phyloP scores from a whole-genome alignment of 192 early-diverging fungal species.

The Chytriomyces sp. region DNA sequence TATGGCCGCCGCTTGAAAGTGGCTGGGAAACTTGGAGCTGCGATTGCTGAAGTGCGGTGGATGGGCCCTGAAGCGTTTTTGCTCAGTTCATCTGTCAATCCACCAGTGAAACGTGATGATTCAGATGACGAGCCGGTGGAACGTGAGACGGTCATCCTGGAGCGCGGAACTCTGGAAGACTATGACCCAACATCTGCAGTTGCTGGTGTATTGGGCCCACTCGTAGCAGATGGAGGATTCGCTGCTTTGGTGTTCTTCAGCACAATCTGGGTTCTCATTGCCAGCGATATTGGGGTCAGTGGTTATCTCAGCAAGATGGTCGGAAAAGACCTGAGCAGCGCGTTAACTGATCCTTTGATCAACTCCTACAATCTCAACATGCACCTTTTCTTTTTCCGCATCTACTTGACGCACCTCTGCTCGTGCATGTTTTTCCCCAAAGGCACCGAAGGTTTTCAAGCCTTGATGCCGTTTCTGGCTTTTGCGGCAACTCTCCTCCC shows the following conservation, averaged over 20 bases:
- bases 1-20: slow-evolving; percentile 9
- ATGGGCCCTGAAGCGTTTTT: slow-evolving; percentile 27
- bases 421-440: slow-evolving; percentile 4
- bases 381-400: slow-evolving; percentile 19
- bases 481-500: slow-evolving; percentile 7
- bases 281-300: slow-evolving; percentile 18
- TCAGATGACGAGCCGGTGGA: not conserved
- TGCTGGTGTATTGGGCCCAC: not conserved
- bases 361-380: slow-evolving; percentile 18
- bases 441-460: not conserved
- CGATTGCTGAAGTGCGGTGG: slow-evolving; percentile 30
- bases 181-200: slow-evolving; percentile 27
- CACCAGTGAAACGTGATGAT: not conserved
- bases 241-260: slow-evolving; percentile 30
- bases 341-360: slow-evolving; percentile 19
- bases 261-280: slow-evolving; percentile 22
- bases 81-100: not conserved
- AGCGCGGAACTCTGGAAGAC: not conserved
- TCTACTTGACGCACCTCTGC: slow-evolving; percentile 8
- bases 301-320: slow-evolving; percentile 26
- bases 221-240: slow-evolving; percentile 21
- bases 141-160: not conserved
- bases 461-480: slow-evolving; percentile 23
- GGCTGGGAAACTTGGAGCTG: slow-evolving; percentile 4
- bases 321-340: not conserved